phyloP scores from a whole-genome alignment of 768 basidiomycete genomes.

The Termitomyces sp. region DNA sequence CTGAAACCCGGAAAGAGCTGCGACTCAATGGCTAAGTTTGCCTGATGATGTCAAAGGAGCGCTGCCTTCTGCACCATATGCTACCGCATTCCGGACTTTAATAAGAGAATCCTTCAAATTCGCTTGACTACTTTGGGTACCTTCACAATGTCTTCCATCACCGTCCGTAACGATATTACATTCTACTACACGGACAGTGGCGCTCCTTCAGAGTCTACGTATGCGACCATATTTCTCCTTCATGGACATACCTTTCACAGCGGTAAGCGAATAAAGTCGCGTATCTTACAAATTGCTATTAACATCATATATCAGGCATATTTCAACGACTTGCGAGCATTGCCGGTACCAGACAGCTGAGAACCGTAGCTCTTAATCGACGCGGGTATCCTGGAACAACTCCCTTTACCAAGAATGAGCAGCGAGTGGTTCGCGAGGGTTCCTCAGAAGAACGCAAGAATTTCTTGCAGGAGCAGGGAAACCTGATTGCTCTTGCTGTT shows the following conservation, averaged over 20 bases:
- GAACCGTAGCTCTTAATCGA: slow-evolving; percentile 26
- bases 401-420: slow-evolving; percentile 23
- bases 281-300: neutral
- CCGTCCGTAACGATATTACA: neutral
- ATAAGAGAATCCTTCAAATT: no score
- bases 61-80: no score
- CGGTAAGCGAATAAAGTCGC: neutral
- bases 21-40: no score
- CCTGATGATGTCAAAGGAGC: no score
- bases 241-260: slow-evolving; percentile 27
- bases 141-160: neutral
- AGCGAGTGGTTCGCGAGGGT: slow-evolving; percentile 10
- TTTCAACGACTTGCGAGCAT: slow-evolving; percentile 19
- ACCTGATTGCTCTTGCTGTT: slow-evolving; percentile 22
- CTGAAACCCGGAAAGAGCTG: no score
- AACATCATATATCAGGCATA: slow-evolving; percentile 9
- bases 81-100: no score
- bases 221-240: slow-evolving; percentile 7
- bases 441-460: slow-evolving; percentile 12
- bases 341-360: slow-evolving; percentile 15
- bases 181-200: neutral
- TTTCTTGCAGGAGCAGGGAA: slow-evolving; percentile 23
- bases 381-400: slow-evolving; percentile 13
- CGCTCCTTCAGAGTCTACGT: neutral
- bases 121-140: no score